These are phyloP conservation scores for Plasmodium inui DNA, from an alignment of 169 alveolate species.

Conservation along the genomic window DNA sequence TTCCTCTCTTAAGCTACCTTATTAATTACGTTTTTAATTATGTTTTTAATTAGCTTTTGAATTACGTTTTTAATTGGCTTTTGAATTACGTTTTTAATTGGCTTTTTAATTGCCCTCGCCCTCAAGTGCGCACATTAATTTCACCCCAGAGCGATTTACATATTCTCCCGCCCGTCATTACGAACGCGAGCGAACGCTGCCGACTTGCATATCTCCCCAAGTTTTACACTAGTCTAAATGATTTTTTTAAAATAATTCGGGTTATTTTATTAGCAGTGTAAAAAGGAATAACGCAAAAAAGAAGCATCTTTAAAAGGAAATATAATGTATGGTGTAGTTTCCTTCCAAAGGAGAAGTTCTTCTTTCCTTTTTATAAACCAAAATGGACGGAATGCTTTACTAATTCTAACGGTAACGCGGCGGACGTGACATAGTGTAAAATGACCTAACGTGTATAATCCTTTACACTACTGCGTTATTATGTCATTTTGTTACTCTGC, in stretches of 20 bases:
- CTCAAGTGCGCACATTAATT: background rate
- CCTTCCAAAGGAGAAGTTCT: background rate
- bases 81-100: no score
- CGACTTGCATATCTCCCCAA: background rate
- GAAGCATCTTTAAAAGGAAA: background rate
- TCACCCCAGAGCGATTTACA: background rate
- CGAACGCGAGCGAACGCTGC: background rate
- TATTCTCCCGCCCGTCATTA: background rate
- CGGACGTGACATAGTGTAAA: background rate
- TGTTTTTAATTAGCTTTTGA: no score
- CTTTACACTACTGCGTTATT: background rate
- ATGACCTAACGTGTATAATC: background rate
- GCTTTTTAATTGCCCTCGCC: background rate
- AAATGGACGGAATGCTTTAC: conserved; percentile 1
- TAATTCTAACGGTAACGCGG: background rate
- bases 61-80: background rate
- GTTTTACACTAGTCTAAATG: background rate
- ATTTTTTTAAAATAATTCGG: background rate
- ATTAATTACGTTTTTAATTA: background rate
- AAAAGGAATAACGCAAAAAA: background rate
- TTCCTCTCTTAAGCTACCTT: background rate
- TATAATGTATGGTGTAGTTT: conserved; percentile 1
- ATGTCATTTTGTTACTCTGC: background rate
- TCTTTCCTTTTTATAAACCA: background rate
- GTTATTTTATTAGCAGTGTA: background rate